Evolutionary conservation across 2,329 filamentous ascomycete species (phyloP).

Genomic region (Curvularia hawaiiensis): DNA sequence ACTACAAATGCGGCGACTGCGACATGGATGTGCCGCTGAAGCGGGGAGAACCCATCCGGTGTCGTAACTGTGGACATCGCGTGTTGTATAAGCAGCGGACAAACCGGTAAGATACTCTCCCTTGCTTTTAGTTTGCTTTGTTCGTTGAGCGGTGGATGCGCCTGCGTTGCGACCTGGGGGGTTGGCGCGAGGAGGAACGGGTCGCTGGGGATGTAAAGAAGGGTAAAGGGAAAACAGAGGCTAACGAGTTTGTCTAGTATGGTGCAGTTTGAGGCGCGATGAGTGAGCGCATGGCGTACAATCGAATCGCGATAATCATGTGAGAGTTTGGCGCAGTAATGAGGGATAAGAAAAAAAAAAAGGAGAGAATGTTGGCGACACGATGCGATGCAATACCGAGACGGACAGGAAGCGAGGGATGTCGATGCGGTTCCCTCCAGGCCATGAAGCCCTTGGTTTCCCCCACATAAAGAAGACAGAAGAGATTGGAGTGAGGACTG

Average conservation of each 20-base stretch:
- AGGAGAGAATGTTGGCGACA: too few relatives aligned
- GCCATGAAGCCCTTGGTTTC: too few relatives aligned
- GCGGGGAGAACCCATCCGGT: constrained; percentile 80
- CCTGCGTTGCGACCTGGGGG: too few relatives aligned
- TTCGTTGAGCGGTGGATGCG: too few relatives aligned
- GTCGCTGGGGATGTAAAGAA: background rate
- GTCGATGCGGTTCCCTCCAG: background rate
- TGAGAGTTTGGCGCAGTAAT: background rate
- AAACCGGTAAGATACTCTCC: constrained; percentile 73
- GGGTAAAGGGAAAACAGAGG: constrained; percentile 1
- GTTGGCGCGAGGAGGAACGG: too few relatives aligned
- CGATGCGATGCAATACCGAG: background rate
- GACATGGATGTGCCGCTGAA: constrained; percentile 76
- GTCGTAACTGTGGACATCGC: constrained; percentile 91
- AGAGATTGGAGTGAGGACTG: background rate
- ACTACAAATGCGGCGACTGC: constrained; percentile 78
- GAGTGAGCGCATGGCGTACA: constrained; percentile 10
- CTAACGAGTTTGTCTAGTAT: constrained; percentile 60
- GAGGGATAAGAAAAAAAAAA: background rate
- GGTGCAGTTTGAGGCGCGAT: constrained; percentile 98
- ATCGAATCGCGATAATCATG: background rate
- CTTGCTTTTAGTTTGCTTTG: too few relatives aligned
- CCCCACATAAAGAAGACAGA: background rate
- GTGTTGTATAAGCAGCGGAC: constrained; percentile 98
- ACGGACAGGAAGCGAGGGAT: too few relatives aligned